Conservation (phyloP, 2,329 filamentous ascomycete species). For the Sarocladiaceae sp. region DNA sequence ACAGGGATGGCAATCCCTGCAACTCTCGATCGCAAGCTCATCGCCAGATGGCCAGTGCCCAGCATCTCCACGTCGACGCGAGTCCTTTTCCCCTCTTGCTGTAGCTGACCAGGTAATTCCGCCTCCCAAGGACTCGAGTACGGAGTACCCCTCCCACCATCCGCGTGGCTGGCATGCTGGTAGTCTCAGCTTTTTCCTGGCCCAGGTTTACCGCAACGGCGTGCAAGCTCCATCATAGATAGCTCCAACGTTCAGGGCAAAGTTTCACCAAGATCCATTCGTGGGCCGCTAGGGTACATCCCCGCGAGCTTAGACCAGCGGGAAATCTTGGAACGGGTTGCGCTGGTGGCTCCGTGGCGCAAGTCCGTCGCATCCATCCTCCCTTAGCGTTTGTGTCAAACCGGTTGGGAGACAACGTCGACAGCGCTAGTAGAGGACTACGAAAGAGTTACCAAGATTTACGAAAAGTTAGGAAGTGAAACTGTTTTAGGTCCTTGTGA, state of each 20-base stretch:
- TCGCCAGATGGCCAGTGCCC: slow-evolving; percentile 1
- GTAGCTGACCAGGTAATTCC: slow-evolving; percentile 1
- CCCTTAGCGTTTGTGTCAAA: slow-evolving; percentile 6
- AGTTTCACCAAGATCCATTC: not conserved
- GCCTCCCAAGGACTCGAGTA: too few relatives aligned
- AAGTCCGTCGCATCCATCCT: not conserved
- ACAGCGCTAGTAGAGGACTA: not conserved
- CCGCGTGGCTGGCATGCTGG: not conserved
- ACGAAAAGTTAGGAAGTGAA: too few relatives aligned
- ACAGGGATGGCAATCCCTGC: slow-evolving; percentile 3
- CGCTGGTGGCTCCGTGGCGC: not conserved
- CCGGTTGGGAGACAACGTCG: slow-evolving; percentile 1
- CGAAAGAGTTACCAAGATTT: too few relatives aligned
- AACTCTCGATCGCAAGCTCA: slow-evolving; percentile 4
- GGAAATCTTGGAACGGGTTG: slow-evolving; percentile 4
- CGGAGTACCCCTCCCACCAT: not conserved
- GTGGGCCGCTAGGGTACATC: not conserved
- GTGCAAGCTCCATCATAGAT: too few relatives aligned
- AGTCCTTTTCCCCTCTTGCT: not conserved
- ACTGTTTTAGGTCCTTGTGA: too few relatives aligned
- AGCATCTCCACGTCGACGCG: slow-evolving; percentile 3
- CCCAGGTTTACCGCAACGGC: too few relatives aligned
- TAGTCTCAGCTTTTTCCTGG: not conserved
- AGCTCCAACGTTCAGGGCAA: not conserved
- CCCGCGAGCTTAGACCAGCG: slow-evolving; percentile 1